Evolutionary conservation across 2,329 filamentous ascomycete genomes (phyloP).

Genomic region (Colletotrichum sp.): DNA sequence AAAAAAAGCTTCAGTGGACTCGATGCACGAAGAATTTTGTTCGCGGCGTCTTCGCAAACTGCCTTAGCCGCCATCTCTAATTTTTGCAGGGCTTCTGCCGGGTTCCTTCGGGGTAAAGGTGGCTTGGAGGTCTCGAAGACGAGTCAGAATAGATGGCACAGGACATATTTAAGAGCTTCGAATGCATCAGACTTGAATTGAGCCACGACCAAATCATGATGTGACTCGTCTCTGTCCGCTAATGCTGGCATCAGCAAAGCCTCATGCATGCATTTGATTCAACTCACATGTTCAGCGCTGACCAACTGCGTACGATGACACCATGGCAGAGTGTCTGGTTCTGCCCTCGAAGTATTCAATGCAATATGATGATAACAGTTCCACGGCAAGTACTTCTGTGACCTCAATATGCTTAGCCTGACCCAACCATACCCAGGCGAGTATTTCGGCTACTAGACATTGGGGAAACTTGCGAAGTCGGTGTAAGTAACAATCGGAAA

Average conservation of each 20-base stretch:
- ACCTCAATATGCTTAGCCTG: neutral
- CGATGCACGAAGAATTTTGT: neutral
- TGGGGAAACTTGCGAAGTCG: neutral
- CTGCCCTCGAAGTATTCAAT: neutral
- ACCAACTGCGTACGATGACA: neutral
- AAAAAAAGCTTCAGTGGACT: fast-evolving
- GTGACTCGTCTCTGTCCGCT: no score
- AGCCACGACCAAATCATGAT: no score
- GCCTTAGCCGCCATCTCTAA: fast-evolving
- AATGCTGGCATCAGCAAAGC: no score
- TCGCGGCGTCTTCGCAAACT: neutral
- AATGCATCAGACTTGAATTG: no score
- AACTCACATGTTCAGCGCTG: neutral
- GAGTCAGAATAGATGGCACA: neutral
- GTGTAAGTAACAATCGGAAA: neutral
- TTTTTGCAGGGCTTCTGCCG: fast-evolving
- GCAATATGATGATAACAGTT: fast-evolving
- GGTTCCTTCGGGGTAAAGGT: fast-evolving
- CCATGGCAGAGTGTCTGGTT: neutral
- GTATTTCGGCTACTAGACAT: neutral
- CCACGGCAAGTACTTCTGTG: neutral
- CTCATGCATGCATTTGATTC: neutral
- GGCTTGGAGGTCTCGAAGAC: no score
- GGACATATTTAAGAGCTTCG: neutral
- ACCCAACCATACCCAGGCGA: fast-evolving